Evolutionary conservation across 1,284 basidiomycete species (phyloP).

Genomic region (Ceratobasidium sp.): DNA sequence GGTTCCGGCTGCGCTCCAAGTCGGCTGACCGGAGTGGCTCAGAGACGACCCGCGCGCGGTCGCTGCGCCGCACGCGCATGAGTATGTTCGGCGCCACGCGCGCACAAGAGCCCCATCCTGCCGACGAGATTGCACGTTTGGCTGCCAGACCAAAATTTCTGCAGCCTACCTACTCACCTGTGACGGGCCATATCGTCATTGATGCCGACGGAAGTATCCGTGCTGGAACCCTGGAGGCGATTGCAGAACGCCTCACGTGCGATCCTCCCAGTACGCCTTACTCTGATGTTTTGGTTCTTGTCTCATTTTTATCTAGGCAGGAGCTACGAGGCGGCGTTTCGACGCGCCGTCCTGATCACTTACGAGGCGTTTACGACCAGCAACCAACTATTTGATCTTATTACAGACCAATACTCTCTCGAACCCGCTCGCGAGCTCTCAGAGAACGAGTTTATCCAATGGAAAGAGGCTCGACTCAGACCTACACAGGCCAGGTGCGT

Average conservation of each 20-base stretch:
- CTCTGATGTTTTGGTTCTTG: background rate
- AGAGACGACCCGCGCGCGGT: slow-evolving; percentile 26
- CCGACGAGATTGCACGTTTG: slow-evolving; percentile 24
- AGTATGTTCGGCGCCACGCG: slow-evolving; percentile 35
- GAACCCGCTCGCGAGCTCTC: slow-evolving; percentile 63
- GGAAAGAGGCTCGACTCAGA: slow-evolving; percentile 70
- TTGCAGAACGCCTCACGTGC: slow-evolving; percentile 74
- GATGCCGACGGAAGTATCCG: slow-evolving; percentile 68
- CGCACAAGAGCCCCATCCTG: slow-evolving; percentile 8
- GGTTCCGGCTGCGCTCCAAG: slow-evolving; percentile 38
- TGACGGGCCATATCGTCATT: slow-evolving; percentile 61
- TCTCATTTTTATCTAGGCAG: slow-evolving; percentile 2
- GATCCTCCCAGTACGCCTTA: slow-evolving; percentile 54
- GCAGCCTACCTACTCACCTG: slow-evolving; percentile 62
- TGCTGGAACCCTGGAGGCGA: slow-evolving; percentile 72
- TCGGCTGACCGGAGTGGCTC: background rate
- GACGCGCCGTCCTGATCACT: slow-evolving; percentile 78
- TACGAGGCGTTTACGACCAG: slow-evolving; percentile 81
- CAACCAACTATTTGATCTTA: slow-evolving; percentile 70
- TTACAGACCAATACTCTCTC: slow-evolving; percentile 72
- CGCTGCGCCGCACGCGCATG: slow-evolving; percentile 34
- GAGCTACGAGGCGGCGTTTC: slow-evolving; percentile 62
- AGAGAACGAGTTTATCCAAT: slow-evolving; percentile 66
- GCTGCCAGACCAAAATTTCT: slow-evolving; percentile 70
- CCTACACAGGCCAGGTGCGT: slow-evolving; percentile 50